These are phyloP conservation scores for Pythium aphanidermatum DNA, from an alignment of 352 stramenopile species.

Conservation along the genomic window DNA sequence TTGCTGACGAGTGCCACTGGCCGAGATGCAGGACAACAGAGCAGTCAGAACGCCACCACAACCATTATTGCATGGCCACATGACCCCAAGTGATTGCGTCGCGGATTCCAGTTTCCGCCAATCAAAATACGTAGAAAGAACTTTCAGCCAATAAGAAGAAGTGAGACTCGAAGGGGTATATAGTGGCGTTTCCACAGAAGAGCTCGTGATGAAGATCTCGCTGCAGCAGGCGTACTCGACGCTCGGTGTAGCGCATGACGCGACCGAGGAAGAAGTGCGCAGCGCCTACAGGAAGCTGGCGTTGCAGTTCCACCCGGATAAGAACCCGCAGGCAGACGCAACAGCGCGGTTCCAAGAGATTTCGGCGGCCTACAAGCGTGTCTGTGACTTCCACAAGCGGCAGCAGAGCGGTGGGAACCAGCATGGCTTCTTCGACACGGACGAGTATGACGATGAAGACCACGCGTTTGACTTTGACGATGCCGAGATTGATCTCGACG, in stretches of 20 bases:
- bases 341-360: conserved; percentile 68
- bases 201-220: conserved; percentile 19
- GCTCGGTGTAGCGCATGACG: conserved; percentile 35
- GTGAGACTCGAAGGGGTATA: too few relatives aligned
- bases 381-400: conserved; percentile 46
- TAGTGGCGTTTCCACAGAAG: too few relatives aligned
- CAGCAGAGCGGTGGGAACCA: conserved; percentile 4
- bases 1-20: neutral
- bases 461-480: conserved; percentile 27
- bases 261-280: conserved; percentile 40
- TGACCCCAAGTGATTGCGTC: too few relatives aligned
- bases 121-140: too few relatives aligned
- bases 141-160: too few relatives aligned
- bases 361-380: conserved; percentile 58
- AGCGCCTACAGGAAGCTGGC: conserved; percentile 56
- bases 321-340: conserved; percentile 46
- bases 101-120: neutral
- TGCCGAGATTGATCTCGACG: conserved; percentile 19
- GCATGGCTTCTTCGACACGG: conserved; percentile 5
- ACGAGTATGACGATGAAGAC: conserved; percentile 10
- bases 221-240: conserved; percentile 37
- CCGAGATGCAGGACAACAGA: neutral
- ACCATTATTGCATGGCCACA: too few relatives aligned
- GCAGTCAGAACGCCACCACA: too few relatives aligned
- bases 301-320: conserved; percentile 66